A percentile compares a stretch with the other conserved stretches of the same genome.
These are phyloP conservation scores for Polygonum aviculare DNA, from an alignment of 148 eudicot genomes.

Conservation along the genomic window DNA sequence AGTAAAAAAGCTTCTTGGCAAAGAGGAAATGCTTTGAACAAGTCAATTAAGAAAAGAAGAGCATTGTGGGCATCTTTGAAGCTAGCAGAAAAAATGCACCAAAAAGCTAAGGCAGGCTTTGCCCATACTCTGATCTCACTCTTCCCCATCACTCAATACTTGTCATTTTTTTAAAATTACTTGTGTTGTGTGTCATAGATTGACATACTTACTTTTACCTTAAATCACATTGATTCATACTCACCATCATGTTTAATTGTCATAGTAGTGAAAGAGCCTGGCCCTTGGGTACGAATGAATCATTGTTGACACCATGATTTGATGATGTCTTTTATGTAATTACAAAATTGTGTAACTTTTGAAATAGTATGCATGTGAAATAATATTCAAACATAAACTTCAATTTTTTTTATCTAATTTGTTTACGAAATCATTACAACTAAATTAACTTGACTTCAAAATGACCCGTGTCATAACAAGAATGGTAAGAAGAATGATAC, in stretches of 20 bases:
- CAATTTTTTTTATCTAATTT: no score
- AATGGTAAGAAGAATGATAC: no score
- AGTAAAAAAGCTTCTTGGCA: background rate
- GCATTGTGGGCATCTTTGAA: background rate
- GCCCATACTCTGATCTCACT: constrained; percentile 9
- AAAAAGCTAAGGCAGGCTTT: background rate
- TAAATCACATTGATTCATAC: background rate
- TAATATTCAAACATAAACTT: no score
- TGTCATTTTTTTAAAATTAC: background rate
- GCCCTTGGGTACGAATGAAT: background rate
- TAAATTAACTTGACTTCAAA: no score
- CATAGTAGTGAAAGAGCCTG: background rate
- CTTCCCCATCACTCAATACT: background rate
- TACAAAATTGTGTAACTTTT: no score
- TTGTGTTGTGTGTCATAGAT: background rate
- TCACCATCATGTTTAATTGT: background rate
- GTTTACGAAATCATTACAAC: no score
- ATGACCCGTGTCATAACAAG: no score
- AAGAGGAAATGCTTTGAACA: constrained; percentile 6
- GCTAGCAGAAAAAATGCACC: background rate
- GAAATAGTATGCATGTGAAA: no score
- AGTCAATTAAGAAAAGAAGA: background rate
- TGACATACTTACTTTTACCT: background rate
- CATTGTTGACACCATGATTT: background rate
- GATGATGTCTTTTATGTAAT: no score